These are phyloP conservation scores for Tilletia indica DNA, from an alignment of 1,284 basidiomycete species.

Conservation along the genomic window DNA sequence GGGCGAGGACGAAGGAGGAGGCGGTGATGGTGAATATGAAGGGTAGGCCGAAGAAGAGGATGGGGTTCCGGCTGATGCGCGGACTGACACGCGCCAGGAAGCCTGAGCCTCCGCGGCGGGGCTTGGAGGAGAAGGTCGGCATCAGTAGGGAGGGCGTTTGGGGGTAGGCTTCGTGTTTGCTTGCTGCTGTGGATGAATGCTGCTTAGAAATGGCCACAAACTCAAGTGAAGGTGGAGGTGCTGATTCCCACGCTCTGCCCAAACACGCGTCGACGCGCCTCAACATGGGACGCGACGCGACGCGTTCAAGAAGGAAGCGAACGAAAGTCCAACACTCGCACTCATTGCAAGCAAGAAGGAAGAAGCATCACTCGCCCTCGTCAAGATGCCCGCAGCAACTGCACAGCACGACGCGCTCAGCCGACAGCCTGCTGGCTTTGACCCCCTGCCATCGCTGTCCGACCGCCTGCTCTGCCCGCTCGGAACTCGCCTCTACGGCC, in stretches of 20 bases:
- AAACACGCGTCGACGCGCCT: not conserved
- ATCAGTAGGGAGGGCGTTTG: not conserved
- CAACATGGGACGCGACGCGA: not conserved
- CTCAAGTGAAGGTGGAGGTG: not conserved
- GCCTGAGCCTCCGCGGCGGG: slow-evolving; percentile 37
- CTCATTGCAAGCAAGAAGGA: not conserved
- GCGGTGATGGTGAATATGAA: slow-evolving; percentile 82
- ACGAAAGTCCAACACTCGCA: not conserved
- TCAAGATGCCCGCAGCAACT: slow-evolving; percentile 3
- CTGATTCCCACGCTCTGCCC: not conserved
- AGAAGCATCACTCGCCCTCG: not conserved
- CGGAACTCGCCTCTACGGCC: slow-evolving; percentile 30
- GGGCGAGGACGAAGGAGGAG: slow-evolving; percentile 78
- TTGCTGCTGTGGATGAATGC: not conserved
- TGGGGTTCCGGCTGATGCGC: slow-evolving; percentile 57
- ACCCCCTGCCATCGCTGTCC: not conserved
- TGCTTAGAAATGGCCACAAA: not conserved
- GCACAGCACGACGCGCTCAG: not conserved
- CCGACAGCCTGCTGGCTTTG: not conserved
- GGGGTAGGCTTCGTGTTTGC: not conserved
- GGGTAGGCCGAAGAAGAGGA: slow-evolving; percentile 74
- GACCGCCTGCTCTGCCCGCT: slow-evolving; percentile 13
- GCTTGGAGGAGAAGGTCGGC: slow-evolving; percentile 28
- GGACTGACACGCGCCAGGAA: slow-evolving; percentile 20
- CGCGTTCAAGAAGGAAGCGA: not conserved